Base-by-base conservation (phyloP, 768 basidiomycete genomes). In the Trametes elegans region DNA sequence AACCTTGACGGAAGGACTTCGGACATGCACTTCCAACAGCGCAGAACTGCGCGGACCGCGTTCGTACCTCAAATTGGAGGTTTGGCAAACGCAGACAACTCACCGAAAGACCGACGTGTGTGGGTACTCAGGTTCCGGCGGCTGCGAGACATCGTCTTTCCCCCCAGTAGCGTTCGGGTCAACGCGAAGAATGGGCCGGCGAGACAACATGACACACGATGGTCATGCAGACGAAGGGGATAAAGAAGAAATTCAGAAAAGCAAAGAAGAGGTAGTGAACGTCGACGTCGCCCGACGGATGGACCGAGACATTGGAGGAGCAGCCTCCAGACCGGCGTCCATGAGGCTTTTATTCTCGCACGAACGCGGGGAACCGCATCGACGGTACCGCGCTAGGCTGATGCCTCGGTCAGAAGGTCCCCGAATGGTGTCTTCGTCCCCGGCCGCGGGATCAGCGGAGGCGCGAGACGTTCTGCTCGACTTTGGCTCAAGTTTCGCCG, bases 1-100 rank as follows among this genome's bases (percentile, higher is more conserved):
- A n/a, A 76, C 66, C 64, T 80, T 82, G 10, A 85, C 69, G n/a
- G 79, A 83, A 5, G 83, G 77, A 51, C 85, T 87, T 52, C 80
- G 77, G 24, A 89, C 70, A 53, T 81, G 79, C 49, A 88, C 73
- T 58, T 85, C 80, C 62, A 87, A 69, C 61, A 81, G 78, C 26
- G 62, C 40, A 18, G 63, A 58, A 18, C 61, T 64, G 48, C 38
- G 23, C 28, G 26, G 29, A n/a, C 49, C 44, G 18, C 36, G 55
- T 54, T 32, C 24, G 34, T 29, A 24, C 16, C 35, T 8, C 49
- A 28, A 32, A n/a, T 13, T 28, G n/a, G 28, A 4, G 41, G 29
- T n/a, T 35, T 5, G 43, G 47, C 10, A 18, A 14, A 31, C 24
- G 19, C 18, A 35, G 18, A 43, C 14, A 19, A 42, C 64, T 45